Evolutionary conservation across 495 filamentous ascomycete species (phyloP), one percentile per base, ranked within the genome.

Genomic region (Podospora australis): DNA sequence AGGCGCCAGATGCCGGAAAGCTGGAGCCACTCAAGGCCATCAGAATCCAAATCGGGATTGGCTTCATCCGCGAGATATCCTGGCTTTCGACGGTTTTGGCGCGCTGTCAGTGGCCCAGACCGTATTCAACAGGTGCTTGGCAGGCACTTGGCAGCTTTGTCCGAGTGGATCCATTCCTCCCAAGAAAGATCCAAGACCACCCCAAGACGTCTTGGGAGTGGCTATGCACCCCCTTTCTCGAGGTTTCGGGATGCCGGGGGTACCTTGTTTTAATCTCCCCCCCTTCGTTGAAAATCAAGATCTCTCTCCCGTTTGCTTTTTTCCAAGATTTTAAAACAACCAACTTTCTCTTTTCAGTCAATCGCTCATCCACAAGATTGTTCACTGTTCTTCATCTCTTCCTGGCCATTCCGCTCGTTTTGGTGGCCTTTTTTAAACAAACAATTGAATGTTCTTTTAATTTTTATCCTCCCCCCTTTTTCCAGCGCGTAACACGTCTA

Each of bases 371-470:
- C 13, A 45, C 30, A 29, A 23, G 9, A 44, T 36, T 44, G 9
- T 32, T 44, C 14, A 42, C 29, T 41, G 48, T 49, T 22, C 29
- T 51, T 40, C 43, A 34, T 29, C 39, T 23, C 40, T 39, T n/a
- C 26, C 10, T 10, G 50, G 50, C 57, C 57, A 46, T 34, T 42
- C 48, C 57, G 44, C 57, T 59, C 57, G 57, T 59, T 59, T 59
- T 43, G 40, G 40, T 43, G 40, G 40, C 40, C 40, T 43, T 43
- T 43, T 30, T 30, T 41, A 11, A 41, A 41, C 17, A 6, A 21
- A 16, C 5, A 36, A 36, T 6, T 32, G 48, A 48, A 53, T 54
- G 56, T 56, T 48, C 48, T 14, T 56, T 62, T 62, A 50, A 53
- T 22, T 46, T 40, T 29, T 25, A n/a, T n/a, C n/a, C n/a, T 39